phyloP scores from a whole-genome alignment of 75 land plant species.

The Cupressus sempervirens region DNA sequence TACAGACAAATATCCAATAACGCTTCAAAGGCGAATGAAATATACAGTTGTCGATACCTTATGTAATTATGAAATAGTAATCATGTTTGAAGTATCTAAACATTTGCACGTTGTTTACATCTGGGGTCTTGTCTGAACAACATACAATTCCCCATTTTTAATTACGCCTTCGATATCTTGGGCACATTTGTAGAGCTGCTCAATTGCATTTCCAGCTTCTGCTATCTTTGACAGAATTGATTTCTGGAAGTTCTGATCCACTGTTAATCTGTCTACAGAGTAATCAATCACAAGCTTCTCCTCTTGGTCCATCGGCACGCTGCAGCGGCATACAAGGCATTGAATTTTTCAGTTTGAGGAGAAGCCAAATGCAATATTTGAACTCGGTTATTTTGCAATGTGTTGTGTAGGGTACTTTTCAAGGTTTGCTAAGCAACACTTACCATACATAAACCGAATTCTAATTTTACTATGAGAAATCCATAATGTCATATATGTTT shows the following conservation, averaged over 20 bases:
- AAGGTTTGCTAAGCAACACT: background rate
- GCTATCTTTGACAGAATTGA: constrained; percentile 45
- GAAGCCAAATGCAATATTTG: background rate
- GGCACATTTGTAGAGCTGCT: constrained; percentile 35
- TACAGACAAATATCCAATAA: background rate
- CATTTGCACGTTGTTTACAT: constrained; percentile 21
- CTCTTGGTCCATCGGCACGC: constrained; percentile 56
- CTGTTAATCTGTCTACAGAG: constrained; percentile 30
- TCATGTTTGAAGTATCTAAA: background rate
- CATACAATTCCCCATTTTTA: constrained; percentile 46
- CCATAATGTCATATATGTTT: background rate
- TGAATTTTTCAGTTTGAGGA: background rate
- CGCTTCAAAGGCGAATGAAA: background rate
- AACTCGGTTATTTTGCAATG: background rate
- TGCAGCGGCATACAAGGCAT: constrained; percentile 9
- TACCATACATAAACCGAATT: background rate
- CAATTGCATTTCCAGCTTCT: constrained; percentile 41
- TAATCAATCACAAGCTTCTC: constrained; percentile 44
- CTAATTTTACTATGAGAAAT: background rate
- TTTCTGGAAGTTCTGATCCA: constrained; percentile 33
- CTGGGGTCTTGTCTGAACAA: constrained; percentile 56
- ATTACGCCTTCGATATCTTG: constrained; percentile 62
- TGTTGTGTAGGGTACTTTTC: background rate
- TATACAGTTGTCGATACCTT: background rate
- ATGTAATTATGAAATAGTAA: background rate